Evolutionary conservation across 2,329 filamentous ascomycete genomes (phyloP), one percentile per base, ranked within the genome.

Genomic region (Fusarium globosum): DNA sequence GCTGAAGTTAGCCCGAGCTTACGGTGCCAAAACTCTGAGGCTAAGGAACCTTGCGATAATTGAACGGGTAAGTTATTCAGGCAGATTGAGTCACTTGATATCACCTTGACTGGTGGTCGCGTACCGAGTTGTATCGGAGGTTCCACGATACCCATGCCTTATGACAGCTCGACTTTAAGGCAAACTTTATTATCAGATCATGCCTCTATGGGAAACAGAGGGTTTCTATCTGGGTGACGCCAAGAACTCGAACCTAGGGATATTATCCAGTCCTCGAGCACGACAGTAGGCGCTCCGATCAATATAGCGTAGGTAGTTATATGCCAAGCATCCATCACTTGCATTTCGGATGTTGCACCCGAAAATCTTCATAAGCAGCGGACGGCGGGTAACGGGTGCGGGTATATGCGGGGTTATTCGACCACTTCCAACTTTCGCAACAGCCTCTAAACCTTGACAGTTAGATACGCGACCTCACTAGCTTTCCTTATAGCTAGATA

Each of bases 291-390:
- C 18, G 10, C 10, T n/a, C 10, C 20, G 7, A n/a, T 30, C 9
- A n/a, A 23, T 14, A 33, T 5, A 14, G 15, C 46, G 4, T 23
- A 23, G 21, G 4, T 23, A 23, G 15, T 6, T 23, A 10, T 33
- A 23, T 41, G 51, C 20, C 51, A 41, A 55, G 51, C 51, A 30
- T 11, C n/a, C 23, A 39, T 41, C 23, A 55, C n/a, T 55, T 55
- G 51, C 35, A 55, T 55, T 36, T 61, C 45, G 57, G 57, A 18
- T 28, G 46, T 18, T 18, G 33, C 26, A 53, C 38, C 62, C 46
- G 62, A 65, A 30, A 36, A 53, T 62, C 38, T 65, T 45, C 26
- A 53, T 62, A 65, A 62, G 62, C 57, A 65, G 26, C 20, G n/a
- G 8, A 20, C 7, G 7, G 26, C 23, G 28, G 10, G 46, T 33